Base-by-base conservation (phyloP, 768 basidiomycete species). In the Exsudoporus frostii region DNA sequence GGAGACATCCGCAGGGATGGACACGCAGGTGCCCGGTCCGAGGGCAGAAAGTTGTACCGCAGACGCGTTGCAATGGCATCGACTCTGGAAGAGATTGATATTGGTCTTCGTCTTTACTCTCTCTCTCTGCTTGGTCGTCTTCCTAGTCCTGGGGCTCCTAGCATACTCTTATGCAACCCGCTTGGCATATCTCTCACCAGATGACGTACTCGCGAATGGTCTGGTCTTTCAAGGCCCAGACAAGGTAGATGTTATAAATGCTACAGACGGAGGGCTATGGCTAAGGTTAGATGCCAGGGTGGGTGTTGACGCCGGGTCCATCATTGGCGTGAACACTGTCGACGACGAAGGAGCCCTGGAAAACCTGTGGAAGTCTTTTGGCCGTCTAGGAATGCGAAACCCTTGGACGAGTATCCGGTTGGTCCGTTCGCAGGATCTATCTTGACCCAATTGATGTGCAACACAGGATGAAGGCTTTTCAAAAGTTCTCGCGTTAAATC, bases 371-470 rank as follows among this genome's bases (percentile, higher is more conserved):
- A 90, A 86, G 68, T 72, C 78, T 2, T 52, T 90, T 17, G 89
- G 88, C 3, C 76, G 86, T 32, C 84, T 86, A 79, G 81, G 86
- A n/a, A n/a, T n/a, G n/a, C n/a, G n/a, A n/a, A n/a, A n/a, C n/a
- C 70, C 14, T 66, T 81, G 39, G 76, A 78, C 48, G 72, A 77
- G 19, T 76, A 78, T 59, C 73, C 76, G 13, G 81, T 81, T 51
- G 24, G 54, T 56, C 38, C 9, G 30, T 56, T 25, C 38, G 17
- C 55, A 45, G 13, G 32, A 37, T 40, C 45, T 36, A 27, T 57
- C 29, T 39, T 25, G 29, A 46, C 51, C 19, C 24, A 45, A 20
- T 36, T 50, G 41, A 53, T 19, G 7, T 33, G 52, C 20, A 36
- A 39, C 5, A 11, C 43, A 83, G 71, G 85, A 86, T 57, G 66